A percentile compares a stretch with the other conserved stretches of the same genome.
Conservation (phyloP, 148 eudicot species). For the Amaranthus palmeri region DNA sequence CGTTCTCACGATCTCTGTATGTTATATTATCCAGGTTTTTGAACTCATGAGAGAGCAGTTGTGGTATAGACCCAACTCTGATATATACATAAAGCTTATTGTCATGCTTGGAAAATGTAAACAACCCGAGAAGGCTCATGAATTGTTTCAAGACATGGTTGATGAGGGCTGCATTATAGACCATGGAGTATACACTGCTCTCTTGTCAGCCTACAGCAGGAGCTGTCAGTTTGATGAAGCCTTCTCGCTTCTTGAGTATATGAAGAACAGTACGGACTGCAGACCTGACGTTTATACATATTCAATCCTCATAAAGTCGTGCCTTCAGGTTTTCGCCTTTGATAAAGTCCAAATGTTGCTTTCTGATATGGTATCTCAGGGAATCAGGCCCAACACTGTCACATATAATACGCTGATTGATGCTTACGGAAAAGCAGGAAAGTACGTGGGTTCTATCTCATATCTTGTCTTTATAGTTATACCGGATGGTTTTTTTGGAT, state of each 20-base stretch:
- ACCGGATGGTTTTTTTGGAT: conserved; percentile 1
- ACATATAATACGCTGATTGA: conserved; percentile 85
- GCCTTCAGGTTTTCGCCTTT: conserved; percentile 60
- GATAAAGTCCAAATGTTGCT: conserved; percentile 58
- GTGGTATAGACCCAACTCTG: conserved; percentile 79
- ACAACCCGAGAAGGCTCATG: conserved; percentile 75
- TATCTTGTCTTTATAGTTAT: neutral
- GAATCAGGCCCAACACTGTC: conserved; percentile 74
- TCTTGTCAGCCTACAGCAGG: conserved; percentile 82
- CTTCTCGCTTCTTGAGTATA: conserved; percentile 63
- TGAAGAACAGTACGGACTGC: conserved; percentile 61
- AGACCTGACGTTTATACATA: conserved; percentile 81
- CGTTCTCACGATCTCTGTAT: neutral
- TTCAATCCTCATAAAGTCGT: conserved; percentile 79
- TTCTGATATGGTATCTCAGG: conserved; percentile 70
- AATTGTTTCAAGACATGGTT: conserved; percentile 61
- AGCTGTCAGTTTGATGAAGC: conserved; percentile 70
- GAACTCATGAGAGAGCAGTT: conserved; percentile 82
- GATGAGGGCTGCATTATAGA: conserved; percentile 77
- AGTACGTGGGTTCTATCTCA: conserved; percentile 32
- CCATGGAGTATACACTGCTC: conserved; percentile 80
- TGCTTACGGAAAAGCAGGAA: conserved; percentile 82
- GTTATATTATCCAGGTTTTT: conserved; percentile 51
- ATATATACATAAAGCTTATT: conserved; percentile 74
- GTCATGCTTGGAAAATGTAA: conserved; percentile 96